Conservation (phyloP, 163 green algal species). For the Prototheca wickerhamii region DNA sequence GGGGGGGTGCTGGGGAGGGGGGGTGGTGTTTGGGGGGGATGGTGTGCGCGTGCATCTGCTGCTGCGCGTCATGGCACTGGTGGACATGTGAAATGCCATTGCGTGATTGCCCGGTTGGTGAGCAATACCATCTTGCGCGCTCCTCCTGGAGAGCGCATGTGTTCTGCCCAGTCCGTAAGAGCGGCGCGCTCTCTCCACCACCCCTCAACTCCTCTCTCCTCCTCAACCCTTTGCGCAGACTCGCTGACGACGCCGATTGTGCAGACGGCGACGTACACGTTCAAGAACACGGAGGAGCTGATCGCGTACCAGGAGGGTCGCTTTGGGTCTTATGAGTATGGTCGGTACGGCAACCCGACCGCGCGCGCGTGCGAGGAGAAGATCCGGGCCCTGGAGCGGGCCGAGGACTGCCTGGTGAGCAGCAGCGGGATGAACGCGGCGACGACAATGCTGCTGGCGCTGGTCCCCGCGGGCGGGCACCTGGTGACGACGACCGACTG, state of each 20-base stretch:
- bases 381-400: constrained; percentile 86
- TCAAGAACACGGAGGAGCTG: constrained; percentile 85
- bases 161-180: not conserved
- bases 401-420: constrained; percentile 91
- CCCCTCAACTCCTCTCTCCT: not conserved
- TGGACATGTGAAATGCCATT: no score
- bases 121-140: not conserved
- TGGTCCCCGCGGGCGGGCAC: constrained; percentile 90
- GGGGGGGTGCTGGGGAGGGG: no score
- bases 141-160: not conserved
- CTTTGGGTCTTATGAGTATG: constrained; percentile 79
- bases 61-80: no score
- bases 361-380: constrained; percentile 84
- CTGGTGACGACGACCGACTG: constrained; percentile 98
- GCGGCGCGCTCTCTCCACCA: not conserved
- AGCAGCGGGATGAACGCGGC: constrained; percentile 90
- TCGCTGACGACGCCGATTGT: constrained; percentile 96
- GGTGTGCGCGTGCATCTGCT: no score
- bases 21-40: no score
- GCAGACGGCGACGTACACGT: constrained; percentile 94
- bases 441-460: constrained; percentile 95
- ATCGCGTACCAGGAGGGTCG: constrained; percentile 96
- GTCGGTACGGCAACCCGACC: constrained; percentile 94
- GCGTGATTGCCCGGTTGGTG: no score
- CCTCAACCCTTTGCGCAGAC: constrained; percentile 41